Conservation (phyloP, 768 basidiomycete species). For the Lactarius evosmus region DNA sequence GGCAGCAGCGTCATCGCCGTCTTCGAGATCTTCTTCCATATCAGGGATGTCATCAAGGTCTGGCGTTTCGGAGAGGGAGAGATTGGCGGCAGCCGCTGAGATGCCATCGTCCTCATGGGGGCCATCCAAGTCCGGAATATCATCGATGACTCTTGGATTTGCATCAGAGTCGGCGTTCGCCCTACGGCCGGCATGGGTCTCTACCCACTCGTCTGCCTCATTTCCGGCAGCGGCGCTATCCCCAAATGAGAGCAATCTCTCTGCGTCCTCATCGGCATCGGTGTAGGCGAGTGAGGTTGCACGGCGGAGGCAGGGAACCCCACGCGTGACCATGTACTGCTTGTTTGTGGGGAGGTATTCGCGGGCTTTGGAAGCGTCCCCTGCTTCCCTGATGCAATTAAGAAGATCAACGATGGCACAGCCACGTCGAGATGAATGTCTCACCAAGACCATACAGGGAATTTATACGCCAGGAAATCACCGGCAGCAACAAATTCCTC, state of each 20-base stretch:
- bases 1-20: conserved; percentile 83
- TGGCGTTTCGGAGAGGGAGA: conserved; percentile 55
- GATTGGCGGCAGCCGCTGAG: conserved; percentile 31
- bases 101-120: conserved; percentile 39
- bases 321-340: conserved; percentile 93
- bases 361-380: conserved; percentile 77
- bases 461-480: conserved; percentile 97
- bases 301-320: conserved; percentile 94
- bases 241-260: conserved; percentile 83
- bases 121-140: conserved; percentile 85
- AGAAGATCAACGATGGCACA: conserved; percentile 9
- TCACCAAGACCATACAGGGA: conserved; percentile 96
- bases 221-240: conserved; percentile 52
- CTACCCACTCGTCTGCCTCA: conserved; percentile 93
- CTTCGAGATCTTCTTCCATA: conserved; percentile 93
- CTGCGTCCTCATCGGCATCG: conserved; percentile 94
- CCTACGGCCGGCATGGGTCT: conserved; percentile 87
- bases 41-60: conserved; percentile 98
- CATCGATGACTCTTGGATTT: conserved; percentile 67
- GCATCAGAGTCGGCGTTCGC: conserved; percentile 47
- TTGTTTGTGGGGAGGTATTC: conserved; percentile 95
- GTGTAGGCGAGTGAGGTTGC: conserved; percentile 92
- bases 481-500: conserved; percentile 99
- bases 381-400: conserved; percentile 71
- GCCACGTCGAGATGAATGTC: conserved; percentile 32